Evolutionary conservation across 139 green algal genomes (phyloP), one percentile per base, ranked within the genome.

Genomic region (Yamagishiella unicocca): DNA sequence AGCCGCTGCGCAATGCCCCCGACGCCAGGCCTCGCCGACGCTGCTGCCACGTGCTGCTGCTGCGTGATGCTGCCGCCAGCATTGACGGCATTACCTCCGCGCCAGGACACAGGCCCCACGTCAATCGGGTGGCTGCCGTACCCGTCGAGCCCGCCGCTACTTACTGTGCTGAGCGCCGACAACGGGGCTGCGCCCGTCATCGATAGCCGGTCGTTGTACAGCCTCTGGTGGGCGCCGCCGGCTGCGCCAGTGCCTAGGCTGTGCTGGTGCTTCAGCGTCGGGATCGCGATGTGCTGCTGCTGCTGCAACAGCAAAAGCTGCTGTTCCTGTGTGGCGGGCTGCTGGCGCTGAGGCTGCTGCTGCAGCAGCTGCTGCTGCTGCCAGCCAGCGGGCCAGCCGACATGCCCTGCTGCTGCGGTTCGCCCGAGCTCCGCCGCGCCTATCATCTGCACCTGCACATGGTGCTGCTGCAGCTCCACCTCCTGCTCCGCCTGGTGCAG

Each of bases 281-380:
- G 45, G 24, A 54, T 31, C 1, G 40, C 12, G 19, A 2, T 17
- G 6, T 24, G 43, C 45, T 80, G 74, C 50, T 82, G 74, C n/a
- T 82, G 74, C 64, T 42, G 64, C n/a, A 42, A 42, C 64, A 43
- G 64, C 6, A 72, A 22, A 17, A 67, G 67, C 67, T 75, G 67
- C 33, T 83, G 75, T 25, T 50, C 31, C 10, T 66, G n/a, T 67
- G n/a, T 12, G 6, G 45, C 24, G 22, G 73, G 58, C 29, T 72
- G 58, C 35, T 74, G 78, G 7, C 31, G 79, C 3, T 84, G 55
- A 43, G 58, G 77, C 2, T 76, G 66, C 42, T 76, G 61, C 37
- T 61, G 79, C 1, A 25, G 62, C 19, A 29, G 62, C n/a, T 53
- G 62, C n/a, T 77, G 40, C 40, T 27, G 40, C 40, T 78, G 67